Conservation (phyloP, 2,329 filamentous ascomycete genomes). For the Talaromyces sp. region DNA sequence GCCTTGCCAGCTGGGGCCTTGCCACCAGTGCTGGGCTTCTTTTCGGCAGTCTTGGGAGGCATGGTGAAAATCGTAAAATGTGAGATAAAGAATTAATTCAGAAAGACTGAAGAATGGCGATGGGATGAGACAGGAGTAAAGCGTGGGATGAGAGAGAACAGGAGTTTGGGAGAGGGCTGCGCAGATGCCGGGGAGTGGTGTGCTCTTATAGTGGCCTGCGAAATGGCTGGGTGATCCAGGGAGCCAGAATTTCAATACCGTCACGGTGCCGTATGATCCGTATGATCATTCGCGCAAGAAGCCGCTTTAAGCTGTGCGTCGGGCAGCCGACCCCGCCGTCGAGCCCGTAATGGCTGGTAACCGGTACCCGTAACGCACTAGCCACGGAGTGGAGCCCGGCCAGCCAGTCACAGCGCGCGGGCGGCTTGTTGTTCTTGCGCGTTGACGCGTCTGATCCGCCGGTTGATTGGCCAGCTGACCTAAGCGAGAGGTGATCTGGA, state of each 20-base stretch:
- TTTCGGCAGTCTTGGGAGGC: slow-evolving; percentile 96
- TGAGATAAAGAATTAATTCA: slow-evolving; percentile 27
- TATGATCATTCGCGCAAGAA: slow-evolving; percentile 33
- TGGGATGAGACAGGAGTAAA: slow-evolving; percentile 26
- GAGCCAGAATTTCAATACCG: slow-evolving; percentile 45
- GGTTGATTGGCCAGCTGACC: slow-evolving; percentile 37
- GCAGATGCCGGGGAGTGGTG: slow-evolving; percentile 29
- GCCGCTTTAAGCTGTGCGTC: slow-evolving; percentile 8
- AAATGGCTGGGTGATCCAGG: slow-evolving; percentile 42
- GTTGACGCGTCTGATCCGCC: slow-evolving; percentile 26
- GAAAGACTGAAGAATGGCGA: slow-evolving; percentile 25
- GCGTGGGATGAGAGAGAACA: slow-evolving; percentile 18
- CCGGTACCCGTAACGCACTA: slow-evolving; percentile 20
- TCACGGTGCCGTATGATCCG: slow-evolving; percentile 39
- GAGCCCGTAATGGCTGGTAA: slow-evolving; percentile 19
- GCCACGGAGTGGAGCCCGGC: slow-evolving; percentile 22
- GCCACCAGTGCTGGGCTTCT: slow-evolving; percentile 90
- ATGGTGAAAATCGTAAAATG: slow-evolving; percentile 56
- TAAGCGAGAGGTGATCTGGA: slow-evolving; percentile 47
- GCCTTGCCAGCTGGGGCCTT: slow-evolving; percentile 80
- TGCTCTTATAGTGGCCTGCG: slow-evolving; percentile 43
- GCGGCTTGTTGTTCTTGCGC: slow-evolving; percentile 5
- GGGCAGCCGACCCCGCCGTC: slow-evolving; percentile 11
- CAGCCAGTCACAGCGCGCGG: slow-evolving; percentile 12
- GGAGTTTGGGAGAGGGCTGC: slow-evolving; percentile 19